Evolutionary conservation across 164 flowering plant species (phyloP), one percentile per base, ranked within the genome.

Genomic region (Santalum album): DNA sequence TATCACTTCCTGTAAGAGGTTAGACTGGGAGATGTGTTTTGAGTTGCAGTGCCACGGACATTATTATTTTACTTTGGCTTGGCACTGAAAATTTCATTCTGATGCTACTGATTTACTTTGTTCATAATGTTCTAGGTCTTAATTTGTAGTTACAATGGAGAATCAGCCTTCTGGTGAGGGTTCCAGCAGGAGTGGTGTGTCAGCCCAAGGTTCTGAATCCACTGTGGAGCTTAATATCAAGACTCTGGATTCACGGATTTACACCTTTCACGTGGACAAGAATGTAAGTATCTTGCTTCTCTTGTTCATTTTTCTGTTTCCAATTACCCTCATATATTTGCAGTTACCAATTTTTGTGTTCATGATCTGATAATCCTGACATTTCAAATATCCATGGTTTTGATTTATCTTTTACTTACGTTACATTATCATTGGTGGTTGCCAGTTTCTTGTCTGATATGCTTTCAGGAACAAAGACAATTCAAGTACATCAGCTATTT

Each of bases 171-270:
- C 72, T 35, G 43, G 22, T 62, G 90, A 76, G 60, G 82, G 70
- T 65, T 64, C 90, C 42, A 75, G 89, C 66, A 59, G 72, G 3
- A 69, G 79, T 60, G 64, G 54, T 55, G 62, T 21, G 47, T 42
- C 75, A 34, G 72, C 57, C 62, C 81, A 72, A 57, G 60, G 66
- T 60, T 78, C 78, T 23, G 87, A 80, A 27, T 67, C 82, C 34
- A 69, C 62, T 29, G 72, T 92, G 49, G 82, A 83, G 76, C 73
- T 92, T 63, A 92, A 87, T 59, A 67, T 92, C 71, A 92, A 89
- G 79, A 92, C 99, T 32, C 66, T 92, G 53, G 90, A 92, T 71
- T 92, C 99, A 35, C 95, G 69, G 60, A 77, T 78, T 16, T 81
- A 75, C 65, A 68, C 68, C 40, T 89, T 92, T 64, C 72, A 57